phyloP scores from a whole-genome alignment of 2,329 filamentous ascomycete genomes.

The Colletotrichum sp. region DNA sequence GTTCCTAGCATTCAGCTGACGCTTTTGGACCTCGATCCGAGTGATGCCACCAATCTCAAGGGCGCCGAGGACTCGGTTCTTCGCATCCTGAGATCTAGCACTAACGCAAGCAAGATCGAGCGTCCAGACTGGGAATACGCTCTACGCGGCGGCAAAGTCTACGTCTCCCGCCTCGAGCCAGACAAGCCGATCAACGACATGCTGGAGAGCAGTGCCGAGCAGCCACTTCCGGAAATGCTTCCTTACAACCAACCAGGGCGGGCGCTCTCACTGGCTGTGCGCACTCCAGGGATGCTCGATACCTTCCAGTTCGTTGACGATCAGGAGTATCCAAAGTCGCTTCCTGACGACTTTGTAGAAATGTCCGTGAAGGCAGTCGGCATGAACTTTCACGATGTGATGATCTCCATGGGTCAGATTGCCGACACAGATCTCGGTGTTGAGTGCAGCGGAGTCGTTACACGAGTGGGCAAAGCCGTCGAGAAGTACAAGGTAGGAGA shows the following conservation, averaged over 20 bases:
- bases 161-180: no score
- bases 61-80: no score
- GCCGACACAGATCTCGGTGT: constrained; percentile 25
- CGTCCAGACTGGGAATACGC: no score
- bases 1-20: no score
- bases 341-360: constrained; percentile 7
- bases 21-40: no score
- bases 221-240: no score
- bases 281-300: constrained; percentile 26
- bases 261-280: constrained; percentile 20
- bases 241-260: neutral
- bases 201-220: no score
- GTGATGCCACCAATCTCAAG: no score
- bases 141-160: no score
- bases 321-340: neutral
- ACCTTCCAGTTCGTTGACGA: constrained; percentile 26
- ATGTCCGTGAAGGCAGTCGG: constrained; percentile 29
- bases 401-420: constrained; percentile 29
- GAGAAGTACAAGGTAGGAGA: constrained; percentile 30
- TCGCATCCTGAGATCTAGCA: no score
- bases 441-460: constrained; percentile 37
- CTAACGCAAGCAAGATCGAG: no score
- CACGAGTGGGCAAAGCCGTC: constrained; percentile 30
- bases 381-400: constrained; percentile 29
- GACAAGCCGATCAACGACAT: no score